Evolutionary conservation across 208 protist species (phyloP).

Genomic region (Trichomonas gallinae): DNA sequence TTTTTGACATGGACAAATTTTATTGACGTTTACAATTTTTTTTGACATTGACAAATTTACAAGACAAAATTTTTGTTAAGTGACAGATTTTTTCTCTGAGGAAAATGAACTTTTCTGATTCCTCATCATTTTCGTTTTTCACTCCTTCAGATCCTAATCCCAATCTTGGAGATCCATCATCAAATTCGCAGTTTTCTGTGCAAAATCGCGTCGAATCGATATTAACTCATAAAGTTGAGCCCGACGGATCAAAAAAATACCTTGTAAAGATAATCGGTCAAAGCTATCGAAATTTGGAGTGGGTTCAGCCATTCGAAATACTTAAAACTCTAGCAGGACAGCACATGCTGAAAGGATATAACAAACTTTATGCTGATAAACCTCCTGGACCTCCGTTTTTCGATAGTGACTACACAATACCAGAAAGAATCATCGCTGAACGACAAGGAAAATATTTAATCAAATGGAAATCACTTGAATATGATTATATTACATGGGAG

Average conservation of each 20-base stretch:
- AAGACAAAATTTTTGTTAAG: too few species aligned
- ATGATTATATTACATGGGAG: slow-evolving; percentile 51
- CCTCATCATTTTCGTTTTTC: not conserved
- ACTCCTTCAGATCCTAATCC: not conserved
- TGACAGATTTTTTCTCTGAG: too few species aligned
- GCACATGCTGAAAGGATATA: not conserved
- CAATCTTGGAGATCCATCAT: not conserved
- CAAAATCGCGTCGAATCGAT: not conserved
- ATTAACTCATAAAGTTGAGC: not conserved
- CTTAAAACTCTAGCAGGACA: not conserved
- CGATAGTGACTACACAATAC: not conserved
- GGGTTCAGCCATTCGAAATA: not conserved
- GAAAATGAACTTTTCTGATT: not conserved
- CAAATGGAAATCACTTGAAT: slow-evolving; percentile 47
- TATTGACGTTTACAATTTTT: too few species aligned
- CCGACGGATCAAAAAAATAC: not conserved
- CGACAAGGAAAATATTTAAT: slow-evolving; percentile 41
- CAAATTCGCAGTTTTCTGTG: not conserved
- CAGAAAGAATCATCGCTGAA: not conserved
- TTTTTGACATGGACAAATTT: too few species aligned
- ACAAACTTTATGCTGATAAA: not conserved
- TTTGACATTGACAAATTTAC: too few species aligned
- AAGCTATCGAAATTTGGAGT: not conserved
- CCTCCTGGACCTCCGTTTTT: not conserved
- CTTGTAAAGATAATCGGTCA: not conserved